Conservation (phyloP, 2,329 filamentous ascomycete genomes). For the Aspergillus thermomutatus region DNA sequence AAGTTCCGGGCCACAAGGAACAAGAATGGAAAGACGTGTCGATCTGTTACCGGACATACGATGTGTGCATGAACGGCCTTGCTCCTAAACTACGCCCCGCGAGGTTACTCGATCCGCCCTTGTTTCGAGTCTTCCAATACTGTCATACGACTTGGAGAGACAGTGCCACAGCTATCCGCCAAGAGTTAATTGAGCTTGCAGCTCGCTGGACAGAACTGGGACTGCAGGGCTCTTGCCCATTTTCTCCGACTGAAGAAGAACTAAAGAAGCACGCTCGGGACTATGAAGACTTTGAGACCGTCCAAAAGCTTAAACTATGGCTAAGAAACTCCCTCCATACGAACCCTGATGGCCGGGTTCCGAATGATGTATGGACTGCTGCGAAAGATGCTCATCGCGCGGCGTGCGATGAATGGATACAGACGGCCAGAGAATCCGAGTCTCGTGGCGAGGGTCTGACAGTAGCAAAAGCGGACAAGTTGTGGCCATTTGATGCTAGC, state of each 20-base stretch:
- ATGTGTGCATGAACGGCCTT: slow-evolving; percentile 22
- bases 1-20: slow-evolving; percentile 3
- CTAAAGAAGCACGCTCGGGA: slow-evolving; percentile 20
- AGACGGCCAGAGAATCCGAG: slow-evolving; percentile 23
- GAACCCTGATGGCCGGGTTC: slow-evolving; percentile 32
- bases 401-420: slow-evolving; percentile 27
- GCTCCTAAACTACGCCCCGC: slow-evolving; percentile 23
- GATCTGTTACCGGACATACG: slow-evolving; percentile 30
- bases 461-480: slow-evolving; percentile 20
- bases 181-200: slow-evolving; percentile 31
- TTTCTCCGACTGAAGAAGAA: slow-evolving; percentile 22
- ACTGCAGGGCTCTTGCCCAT: slow-evolving; percentile 25
- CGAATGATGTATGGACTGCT: slow-evolving; percentile 28
- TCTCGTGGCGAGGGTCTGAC: slow-evolving; percentile 18
- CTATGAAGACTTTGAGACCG: slow-evolving; percentile 31
- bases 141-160: slow-evolving; percentile 28
- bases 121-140: slow-evolving; percentile 33
- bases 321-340: slow-evolving; percentile 23
- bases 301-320: slow-evolving; percentile 28
- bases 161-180: slow-evolving; percentile 22
- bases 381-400: slow-evolving; percentile 24
- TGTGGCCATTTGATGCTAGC: slow-evolving; percentile 27
- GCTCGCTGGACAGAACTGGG: slow-evolving; percentile 23
- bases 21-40: slow-evolving; percentile 21
- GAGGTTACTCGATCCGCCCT: slow-evolving; percentile 23